These are phyloP conservation scores for baker's yeast (Saccharomyces cerevisiae) DNA, from an alignment of 805 yeast species.

Conservation along the genomic window DNA sequence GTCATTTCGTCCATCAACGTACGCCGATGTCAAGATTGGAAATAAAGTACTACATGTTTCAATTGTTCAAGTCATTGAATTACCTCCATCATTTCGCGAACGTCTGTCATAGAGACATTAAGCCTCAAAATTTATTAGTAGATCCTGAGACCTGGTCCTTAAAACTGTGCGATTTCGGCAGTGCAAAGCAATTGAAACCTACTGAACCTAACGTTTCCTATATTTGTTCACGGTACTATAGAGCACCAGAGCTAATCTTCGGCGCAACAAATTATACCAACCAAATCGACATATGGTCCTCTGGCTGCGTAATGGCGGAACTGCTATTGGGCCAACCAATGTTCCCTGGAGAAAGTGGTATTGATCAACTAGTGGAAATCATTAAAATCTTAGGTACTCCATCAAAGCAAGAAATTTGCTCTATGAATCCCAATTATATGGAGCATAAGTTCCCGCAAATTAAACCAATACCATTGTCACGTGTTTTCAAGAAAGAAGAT, in stretches of 20 bases:
- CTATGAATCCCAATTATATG: slow-evolving; percentile 95
- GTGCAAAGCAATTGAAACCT: slow-evolving; percentile 85
- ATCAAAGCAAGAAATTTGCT: slow-evolving; percentile 77
- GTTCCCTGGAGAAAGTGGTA: slow-evolving; percentile 96
- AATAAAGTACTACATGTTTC: slow-evolving; percentile 75
- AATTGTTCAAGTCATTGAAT: slow-evolving; percentile 67
- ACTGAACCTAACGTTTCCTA: slow-evolving; percentile 91
- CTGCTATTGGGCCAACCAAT: slow-evolving; percentile 89
- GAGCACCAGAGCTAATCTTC: slow-evolving; percentile 96
- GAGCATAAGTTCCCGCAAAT: slow-evolving; percentile 92
- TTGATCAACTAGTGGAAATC: slow-evolving; percentile 93
- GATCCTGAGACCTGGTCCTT: slow-evolving; percentile 79
- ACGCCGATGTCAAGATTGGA: slow-evolving; percentile 82
- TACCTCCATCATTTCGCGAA: slow-evolving; percentile 68
- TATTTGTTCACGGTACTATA: slow-evolving; percentile 90
- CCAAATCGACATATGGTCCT: slow-evolving; percentile 94
- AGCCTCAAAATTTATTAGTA: slow-evolving; percentile 82
- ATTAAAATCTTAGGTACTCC: slow-evolving; percentile 96
- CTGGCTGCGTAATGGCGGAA: slow-evolving; percentile 98
- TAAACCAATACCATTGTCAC: slow-evolving; percentile 64
- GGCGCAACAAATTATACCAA: slow-evolving; percentile 96
- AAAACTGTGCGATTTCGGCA: slow-evolving; percentile 93
- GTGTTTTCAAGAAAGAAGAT: slow-evolving; percentile 49
- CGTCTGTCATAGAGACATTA: slow-evolving; percentile 89
- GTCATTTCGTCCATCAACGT: slow-evolving; percentile 69